Conservation (phyloP, 73 alveolate species). For the Vitrella brassicaformis region DNA sequence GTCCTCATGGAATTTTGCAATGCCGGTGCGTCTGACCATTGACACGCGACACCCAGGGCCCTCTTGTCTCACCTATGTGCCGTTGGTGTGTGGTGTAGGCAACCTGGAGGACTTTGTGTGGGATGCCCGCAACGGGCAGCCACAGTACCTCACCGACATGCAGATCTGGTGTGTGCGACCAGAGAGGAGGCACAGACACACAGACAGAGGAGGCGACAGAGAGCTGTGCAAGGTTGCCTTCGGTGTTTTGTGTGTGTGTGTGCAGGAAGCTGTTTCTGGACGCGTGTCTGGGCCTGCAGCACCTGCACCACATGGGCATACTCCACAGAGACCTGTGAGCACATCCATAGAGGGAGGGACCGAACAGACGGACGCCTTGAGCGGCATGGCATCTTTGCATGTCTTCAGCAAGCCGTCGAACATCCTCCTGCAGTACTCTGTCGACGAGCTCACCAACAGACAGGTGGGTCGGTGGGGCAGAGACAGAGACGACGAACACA, state of each 20-base stretch:
- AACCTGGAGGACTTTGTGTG: too few species aligned
- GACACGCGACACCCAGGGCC: too few species aligned
- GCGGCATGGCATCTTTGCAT: neutral
- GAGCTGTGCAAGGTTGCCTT: neutral
- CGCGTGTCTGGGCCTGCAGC: neutral
- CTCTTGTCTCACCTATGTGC: too few species aligned
- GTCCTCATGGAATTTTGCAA: constrained; percentile 9
- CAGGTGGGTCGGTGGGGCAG: neutral
- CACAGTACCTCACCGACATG: too few species aligned
- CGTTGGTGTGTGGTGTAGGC: too few species aligned
- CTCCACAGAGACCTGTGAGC: neutral
- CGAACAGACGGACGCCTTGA: neutral
- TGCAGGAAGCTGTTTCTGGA: neutral
- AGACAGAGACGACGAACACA: neutral
- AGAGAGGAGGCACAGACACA: neutral
- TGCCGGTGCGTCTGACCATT: neutral
- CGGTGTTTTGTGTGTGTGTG: neutral
- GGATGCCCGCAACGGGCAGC: too few species aligned
- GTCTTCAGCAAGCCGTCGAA: neutral
- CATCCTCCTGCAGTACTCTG: neutral
- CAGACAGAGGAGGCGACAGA: neutral
- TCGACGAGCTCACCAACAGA: neutral
- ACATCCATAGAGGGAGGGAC: too few species aligned
- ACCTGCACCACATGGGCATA: neutral
- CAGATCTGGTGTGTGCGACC: neutral